A percentile compares a stretch with the other conserved stretches of the same genome.
phyloP scores from a whole-genome alignment of 768 basidiomycete genomes.

The Macrolepiota albuminosa region DNA sequence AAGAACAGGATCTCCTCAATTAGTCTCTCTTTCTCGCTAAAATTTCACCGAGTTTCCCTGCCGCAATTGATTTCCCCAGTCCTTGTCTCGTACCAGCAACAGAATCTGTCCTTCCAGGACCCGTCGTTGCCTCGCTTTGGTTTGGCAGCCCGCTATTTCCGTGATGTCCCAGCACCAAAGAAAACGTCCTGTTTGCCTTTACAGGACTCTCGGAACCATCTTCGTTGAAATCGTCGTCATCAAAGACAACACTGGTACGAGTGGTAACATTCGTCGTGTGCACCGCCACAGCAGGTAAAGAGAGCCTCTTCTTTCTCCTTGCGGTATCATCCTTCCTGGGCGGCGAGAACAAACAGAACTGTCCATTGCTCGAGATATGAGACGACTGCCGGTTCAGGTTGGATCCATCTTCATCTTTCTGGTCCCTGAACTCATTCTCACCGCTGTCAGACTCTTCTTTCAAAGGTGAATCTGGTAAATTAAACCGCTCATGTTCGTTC shows the following conservation, averaged over 20 bases:
- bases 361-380: slow-evolving; percentile 4
- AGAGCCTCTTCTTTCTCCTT: slow-evolving; percentile 61
- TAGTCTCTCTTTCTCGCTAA: slow-evolving; percentile 33
- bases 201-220: slow-evolving; percentile 25
- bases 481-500: slow-evolving; percentile 19
- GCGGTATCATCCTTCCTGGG: slow-evolving; percentile 55
- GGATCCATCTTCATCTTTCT: neutral
- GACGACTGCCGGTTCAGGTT: neutral
- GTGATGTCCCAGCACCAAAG: slow-evolving; percentile 45
- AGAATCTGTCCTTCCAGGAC: slow-evolving; percentile 15
- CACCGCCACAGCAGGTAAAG: slow-evolving; percentile 70
- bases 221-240: slow-evolving; percentile 15
- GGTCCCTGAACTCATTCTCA: neutral
- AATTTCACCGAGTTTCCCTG: slow-evolving; percentile 50
- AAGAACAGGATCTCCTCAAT: neutral
- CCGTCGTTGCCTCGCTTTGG: slow-evolving; percentile 29
- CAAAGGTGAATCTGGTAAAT: slow-evolving; percentile 12
- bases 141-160: slow-evolving; percentile 1
- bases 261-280: slow-evolving; percentile 70
- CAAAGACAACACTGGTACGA: slow-evolving; percentile 30
- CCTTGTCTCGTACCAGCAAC: slow-evolving; percentile 18
- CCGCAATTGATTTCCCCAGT: slow-evolving; percentile 43
- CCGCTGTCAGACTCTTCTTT: slow-evolving; percentile 11
- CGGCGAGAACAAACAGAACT: slow-evolving; percentile 21
- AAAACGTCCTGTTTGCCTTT: slow-evolving; percentile 38